phyloP scores from a whole-genome alignment of 2,329 filamentous ascomycete species.

The Tothia fuscella region DNA sequence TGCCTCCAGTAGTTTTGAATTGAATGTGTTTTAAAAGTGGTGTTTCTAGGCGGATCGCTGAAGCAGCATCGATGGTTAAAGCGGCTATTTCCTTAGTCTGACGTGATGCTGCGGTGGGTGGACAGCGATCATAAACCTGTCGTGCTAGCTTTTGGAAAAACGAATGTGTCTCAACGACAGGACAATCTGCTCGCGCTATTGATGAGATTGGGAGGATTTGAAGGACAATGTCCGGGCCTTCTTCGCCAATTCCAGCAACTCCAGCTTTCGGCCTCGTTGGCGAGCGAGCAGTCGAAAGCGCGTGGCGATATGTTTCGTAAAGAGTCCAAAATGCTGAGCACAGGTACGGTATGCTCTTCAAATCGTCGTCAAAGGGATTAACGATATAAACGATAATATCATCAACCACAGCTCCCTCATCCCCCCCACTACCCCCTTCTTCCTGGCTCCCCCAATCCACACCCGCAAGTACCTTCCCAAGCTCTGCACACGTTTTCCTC shows the following conservation, averaged over 20 bases:
- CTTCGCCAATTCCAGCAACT: too few relatives aligned
- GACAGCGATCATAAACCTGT: constrained; percentile 68
- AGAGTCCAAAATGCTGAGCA: constrained; percentile 64
- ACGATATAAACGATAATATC: constrained; percentile 63
- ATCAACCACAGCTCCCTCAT: too few relatives aligned
- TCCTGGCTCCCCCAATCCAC: constrained; percentile 21
- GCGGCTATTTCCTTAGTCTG: constrained; percentile 31
- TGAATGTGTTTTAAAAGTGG: constrained; percentile 55
- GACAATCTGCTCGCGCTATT: constrained; percentile 50
- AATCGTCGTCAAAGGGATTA: constrained; percentile 49
- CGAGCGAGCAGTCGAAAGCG: constrained; percentile 26
- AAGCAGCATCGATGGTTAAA: constrained; percentile 46
- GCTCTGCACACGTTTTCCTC: constrained; percentile 25
- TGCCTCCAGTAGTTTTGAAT: constrained; percentile 57
- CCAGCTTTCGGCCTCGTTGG: constrained; percentile 15
- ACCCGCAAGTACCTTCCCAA: constrained; percentile 28
- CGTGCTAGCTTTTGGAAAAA: constrained; percentile 54
- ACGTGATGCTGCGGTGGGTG: constrained; percentile 29
- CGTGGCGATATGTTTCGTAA: constrained; percentile 52
- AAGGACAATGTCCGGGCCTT: constrained; percentile 62
- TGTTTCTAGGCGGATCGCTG: constrained; percentile 62
- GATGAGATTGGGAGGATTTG: constrained; percentile 61
- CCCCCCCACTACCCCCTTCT: too few relatives aligned
- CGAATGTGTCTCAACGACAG: constrained; percentile 49
- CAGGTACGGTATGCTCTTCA: constrained; percentile 50